Percentiles rank a stretch among this genome's conserved stretches.
Conservation (phyloP, 768 basidiomycete genomes). For the Lactarius sp. region DNA sequence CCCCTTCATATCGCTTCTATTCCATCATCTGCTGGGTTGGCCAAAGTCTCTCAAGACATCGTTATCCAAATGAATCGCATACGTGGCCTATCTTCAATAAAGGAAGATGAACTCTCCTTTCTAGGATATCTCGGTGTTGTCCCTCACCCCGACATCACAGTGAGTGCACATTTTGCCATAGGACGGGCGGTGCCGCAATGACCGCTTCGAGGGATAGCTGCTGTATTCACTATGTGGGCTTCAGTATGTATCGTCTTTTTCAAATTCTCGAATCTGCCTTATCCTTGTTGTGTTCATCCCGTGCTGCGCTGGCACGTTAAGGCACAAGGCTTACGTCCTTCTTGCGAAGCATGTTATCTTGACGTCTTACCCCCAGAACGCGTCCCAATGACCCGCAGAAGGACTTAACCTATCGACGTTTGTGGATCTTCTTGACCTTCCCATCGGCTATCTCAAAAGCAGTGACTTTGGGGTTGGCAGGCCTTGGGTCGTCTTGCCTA, state of each 20-base stretch:
- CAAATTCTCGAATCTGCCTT: background rate
- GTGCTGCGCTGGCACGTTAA: conserved; percentile 15
- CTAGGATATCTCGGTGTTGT: conserved; percentile 12
- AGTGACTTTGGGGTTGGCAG: background rate
- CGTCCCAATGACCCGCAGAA: background rate
- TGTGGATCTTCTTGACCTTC: background rate
- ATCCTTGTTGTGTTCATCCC: background rate
- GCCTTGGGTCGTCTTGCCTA: background rate
- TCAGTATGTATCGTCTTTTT: background rate
- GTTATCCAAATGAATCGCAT: conserved; percentile 1
- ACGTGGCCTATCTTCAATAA: conserved; percentile 18
- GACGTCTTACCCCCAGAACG: background rate
- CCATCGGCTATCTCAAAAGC: background rate
- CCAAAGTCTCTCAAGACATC: conserved; percentile 18
- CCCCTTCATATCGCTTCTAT: background rate
- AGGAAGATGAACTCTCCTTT: background rate
- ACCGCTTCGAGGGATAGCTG: background rate
- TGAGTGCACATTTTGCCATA: conserved; percentile 16
- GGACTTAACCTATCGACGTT: background rate
- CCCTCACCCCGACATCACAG: background rate
- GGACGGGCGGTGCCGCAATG: background rate
- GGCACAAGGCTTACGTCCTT: background rate
- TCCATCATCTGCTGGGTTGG: background rate
- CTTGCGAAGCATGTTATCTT: conserved; percentile 6
- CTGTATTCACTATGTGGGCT: background rate